Evolutionary conservation across 257 asterid species (phyloP).

Genomic region (Dorcoceras hygrometricum): DNA sequence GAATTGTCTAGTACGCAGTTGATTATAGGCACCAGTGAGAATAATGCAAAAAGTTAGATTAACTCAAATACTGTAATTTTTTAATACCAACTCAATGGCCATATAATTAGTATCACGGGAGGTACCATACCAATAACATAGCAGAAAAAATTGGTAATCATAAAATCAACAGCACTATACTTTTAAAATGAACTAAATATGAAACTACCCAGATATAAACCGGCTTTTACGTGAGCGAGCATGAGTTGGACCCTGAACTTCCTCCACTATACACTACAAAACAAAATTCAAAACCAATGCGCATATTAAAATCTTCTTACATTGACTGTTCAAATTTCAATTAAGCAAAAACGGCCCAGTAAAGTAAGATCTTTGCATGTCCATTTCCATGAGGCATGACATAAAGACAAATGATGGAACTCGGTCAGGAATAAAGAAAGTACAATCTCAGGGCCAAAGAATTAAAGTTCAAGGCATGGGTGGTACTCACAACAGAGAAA

Average conservation of each 20-base stretch:
- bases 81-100: slow-evolving; percentile 1
- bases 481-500: slow-evolving; percentile 86
- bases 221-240: slow-evolving; percentile 96
- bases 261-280: slow-evolving; percentile 92
- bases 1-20: neutral
- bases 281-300: neutral
- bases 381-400: neutral
- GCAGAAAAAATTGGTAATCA: neutral
- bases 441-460: slow-evolving; percentile 15
- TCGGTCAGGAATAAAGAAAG: slow-evolving; percentile 1
- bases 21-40: neutral
- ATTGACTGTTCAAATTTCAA: neutral
- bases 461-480: slow-evolving; percentile 23
- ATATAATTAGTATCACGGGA: neutral
- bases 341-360: slow-evolving; percentile 4
- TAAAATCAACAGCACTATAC: slow-evolving; percentile 19
- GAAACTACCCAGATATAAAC: slow-evolving; percentile 87
- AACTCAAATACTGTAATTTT: neutral
- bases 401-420: neutral
- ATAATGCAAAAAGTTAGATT: neutral
- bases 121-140: slow-evolving; percentile 12
- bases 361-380: slow-evolving; percentile 3
- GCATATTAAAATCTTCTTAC: neutral
- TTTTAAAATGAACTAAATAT: slow-evolving; percentile 5
- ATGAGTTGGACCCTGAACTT: slow-evolving; percentile 98